These are phyloP conservation scores for Alectoria sarmentosa DNA, from an alignment of 495 filamentous ascomycete genomes.

Conservation along the genomic window DNA sequence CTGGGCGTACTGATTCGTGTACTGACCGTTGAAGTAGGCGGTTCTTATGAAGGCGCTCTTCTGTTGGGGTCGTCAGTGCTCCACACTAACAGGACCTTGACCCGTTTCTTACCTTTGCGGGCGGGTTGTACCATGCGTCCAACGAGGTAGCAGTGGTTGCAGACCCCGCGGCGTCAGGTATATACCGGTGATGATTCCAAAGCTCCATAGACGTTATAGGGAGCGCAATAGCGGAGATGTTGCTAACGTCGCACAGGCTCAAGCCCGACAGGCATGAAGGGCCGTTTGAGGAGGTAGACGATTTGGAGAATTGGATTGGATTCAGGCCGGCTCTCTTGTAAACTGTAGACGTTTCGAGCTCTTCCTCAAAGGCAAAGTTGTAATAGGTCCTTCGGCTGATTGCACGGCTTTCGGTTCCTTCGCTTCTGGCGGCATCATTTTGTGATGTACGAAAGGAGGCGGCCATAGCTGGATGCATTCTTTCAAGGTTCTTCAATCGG, in stretches of 20 bases:
- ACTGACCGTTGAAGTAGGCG: conserved; percentile 26
- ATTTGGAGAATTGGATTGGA: conserved; percentile 14
- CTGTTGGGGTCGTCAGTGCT: conserved; percentile 9
- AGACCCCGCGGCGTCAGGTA: too few relatives aligned
- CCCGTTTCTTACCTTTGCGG: conserved; percentile 12
- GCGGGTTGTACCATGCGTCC: conserved; percentile 25
- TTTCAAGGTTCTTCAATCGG: conserved; percentile 20
- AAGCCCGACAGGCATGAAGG: conserved; percentile 25
- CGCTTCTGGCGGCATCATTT: conserved; percentile 4
- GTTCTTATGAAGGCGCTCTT: conserved; percentile 26
- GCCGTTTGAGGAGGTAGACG: conserved; percentile 14
- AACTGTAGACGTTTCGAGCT: conserved; percentile 19
- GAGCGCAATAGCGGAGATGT: conserved; percentile 24
- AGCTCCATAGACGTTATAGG: conserved; percentile 22
- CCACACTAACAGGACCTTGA: neutral
- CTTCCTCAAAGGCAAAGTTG: conserved; percentile 17
- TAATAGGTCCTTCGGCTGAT: conserved; percentile 9
- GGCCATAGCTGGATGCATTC: conserved; percentile 18
- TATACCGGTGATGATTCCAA: conserved; percentile 26
- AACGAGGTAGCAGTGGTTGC: conserved; percentile 4
- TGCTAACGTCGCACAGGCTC: conserved; percentile 21
- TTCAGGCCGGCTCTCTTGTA: conserved; percentile 21
- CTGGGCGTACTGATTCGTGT: conserved; percentile 26
- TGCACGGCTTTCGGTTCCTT: conserved; percentile 12
- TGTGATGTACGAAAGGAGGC: conserved; percentile 4